Evolutionary conservation across 2,329 filamentous ascomycete genomes (phyloP).

Genomic region (Reticulascus tulasneorum): DNA sequence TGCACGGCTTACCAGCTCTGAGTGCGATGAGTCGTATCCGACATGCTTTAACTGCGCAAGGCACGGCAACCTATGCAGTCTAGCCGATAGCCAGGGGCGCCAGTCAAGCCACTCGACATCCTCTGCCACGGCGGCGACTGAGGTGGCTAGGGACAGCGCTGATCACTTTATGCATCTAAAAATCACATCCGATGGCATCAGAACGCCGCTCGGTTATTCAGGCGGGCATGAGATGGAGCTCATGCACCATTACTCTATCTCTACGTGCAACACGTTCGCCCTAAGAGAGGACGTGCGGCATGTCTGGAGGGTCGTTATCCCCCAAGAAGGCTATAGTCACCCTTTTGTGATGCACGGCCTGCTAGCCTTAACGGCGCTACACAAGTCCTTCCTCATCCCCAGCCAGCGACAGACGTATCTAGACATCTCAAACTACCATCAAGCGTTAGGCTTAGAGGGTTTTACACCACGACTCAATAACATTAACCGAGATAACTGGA

Average conservation of each 20-base stretch:
- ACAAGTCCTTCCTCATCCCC: conserved; percentile 26
- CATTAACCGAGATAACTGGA: conserved; percentile 16
- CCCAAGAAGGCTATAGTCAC: conserved; percentile 21
- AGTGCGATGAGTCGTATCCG: conserved; percentile 23
- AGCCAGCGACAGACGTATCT: conserved; percentile 19
- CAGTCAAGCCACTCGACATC: no score
- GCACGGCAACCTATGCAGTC: conserved; percentile 23
- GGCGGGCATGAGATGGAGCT: conserved; percentile 20
- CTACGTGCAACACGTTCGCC: conserved; percentile 20
- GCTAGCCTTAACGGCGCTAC: conserved; percentile 22
- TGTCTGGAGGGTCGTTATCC: conserved; percentile 22
- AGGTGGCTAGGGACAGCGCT: no score
- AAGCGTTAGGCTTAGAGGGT: conserved; percentile 23
- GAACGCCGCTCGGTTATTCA: no score
- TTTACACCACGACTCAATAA: conserved; percentile 19
- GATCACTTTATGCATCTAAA: no score
- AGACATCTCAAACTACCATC: conserved; percentile 23
- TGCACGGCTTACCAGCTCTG: neutral
- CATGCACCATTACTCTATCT: conserved; percentile 25
- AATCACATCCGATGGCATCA: no score
- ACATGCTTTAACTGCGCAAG: conserved; percentile 26
- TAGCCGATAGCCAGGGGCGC: no score
- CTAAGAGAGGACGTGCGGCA: conserved; percentile 18
- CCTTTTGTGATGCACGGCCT: conserved; percentile 26
- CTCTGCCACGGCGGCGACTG: no score